Evolutionary conservation across 169 alveolate species (phyloP), one percentile per base, ranked within the genome.

Genomic region (Perkinsus chesapeaki): DNA sequence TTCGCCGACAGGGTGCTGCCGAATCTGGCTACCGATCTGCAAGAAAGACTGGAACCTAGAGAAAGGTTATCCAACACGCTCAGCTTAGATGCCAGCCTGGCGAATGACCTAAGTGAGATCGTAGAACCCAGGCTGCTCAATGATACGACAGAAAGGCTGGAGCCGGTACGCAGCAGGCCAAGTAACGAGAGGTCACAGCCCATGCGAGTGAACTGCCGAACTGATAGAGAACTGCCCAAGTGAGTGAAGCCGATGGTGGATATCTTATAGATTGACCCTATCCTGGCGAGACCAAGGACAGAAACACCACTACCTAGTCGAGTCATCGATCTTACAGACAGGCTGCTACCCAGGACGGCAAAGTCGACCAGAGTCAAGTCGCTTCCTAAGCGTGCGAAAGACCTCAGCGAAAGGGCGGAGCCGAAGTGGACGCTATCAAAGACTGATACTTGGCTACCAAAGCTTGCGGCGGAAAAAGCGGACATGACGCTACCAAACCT

Each of bases 1-100:
- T 19, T 39, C 60, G 39, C 73, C 39, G 92, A 91, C 48, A 47
- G 19, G 37, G 39, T 93, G 92, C 93, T 91, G 48, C 92, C 92
- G 38, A 91, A 5, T 7, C 92, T 48, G 19, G 39, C 38, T 16
- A 91, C 31, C 48, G 60, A 16, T 9, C 92, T n/a, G 19, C 39
- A 39, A 16, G 92, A 91, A 1, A 91, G 20, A 60, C 92, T 39
- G 92, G 73, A 39, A 36, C 92, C 92, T 31, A 91, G 36, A 5
- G 20, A 0, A 23, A 34, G 72, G n/a, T 12, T 38, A 47, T 91
- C 92, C 92, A 91, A 38, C 16, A 91, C 48, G 92, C 47, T n/a
- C 73, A 91, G 48, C 37, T 39, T 39, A 47, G 39, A 3, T 7
- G 73, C 5, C 36, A 91, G 37, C 47, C 92, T 39, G 0, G 37